Evolutionary conservation across 208 protist species (phyloP).

Genomic region (Trypanosoma cruzi): DNA sequence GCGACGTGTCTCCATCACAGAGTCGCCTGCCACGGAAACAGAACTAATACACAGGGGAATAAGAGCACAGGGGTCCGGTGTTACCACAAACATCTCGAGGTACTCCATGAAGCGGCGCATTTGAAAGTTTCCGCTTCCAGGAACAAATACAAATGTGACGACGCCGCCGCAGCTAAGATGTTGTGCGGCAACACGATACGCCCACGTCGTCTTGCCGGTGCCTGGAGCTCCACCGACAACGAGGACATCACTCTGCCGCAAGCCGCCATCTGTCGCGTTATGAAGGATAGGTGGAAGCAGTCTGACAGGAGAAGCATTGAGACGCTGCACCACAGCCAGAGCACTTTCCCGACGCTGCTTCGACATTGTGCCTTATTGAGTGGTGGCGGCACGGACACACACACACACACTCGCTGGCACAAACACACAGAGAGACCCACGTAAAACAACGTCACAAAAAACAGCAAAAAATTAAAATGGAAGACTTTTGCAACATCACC

Average conservation of each 20-base stretch:
- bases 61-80: not conserved
- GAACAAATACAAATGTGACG: slow-evolving; percentile 49
- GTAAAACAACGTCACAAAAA: not conserved
- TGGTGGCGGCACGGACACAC: not conserved
- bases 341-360: slow-evolving; percentile 43
- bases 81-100: slow-evolving; percentile 36
- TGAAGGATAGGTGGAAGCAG: slow-evolving; percentile 45
- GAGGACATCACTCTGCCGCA: slow-evolving; percentile 33
- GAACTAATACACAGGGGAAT: not conserved
- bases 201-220: slow-evolving; percentile 33
- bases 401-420: not conserved
- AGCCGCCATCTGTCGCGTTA: slow-evolving; percentile 20
- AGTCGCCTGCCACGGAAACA: not conserved
- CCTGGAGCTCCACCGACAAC: slow-evolving; percentile 27
- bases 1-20: slow-evolving; percentile 23
- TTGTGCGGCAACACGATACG: slow-evolving; percentile 40
- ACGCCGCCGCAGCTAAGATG: slow-evolving; percentile 50
- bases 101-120: slow-evolving; percentile 38
- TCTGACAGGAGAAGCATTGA: slow-evolving; percentile 47
- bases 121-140: slow-evolving; percentile 39
- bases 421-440: not conserved
- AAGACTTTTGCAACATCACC: too few relatives aligned
- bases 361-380: slow-evolving; percentile 5
- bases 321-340: slow-evolving; percentile 43
- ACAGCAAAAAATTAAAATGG: not conserved